Evolutionary conservation across 2,329 filamentous ascomycete species (phyloP), one percentile per base, ranked within the genome.

Genomic region (Fusarium sp.): DNA sequence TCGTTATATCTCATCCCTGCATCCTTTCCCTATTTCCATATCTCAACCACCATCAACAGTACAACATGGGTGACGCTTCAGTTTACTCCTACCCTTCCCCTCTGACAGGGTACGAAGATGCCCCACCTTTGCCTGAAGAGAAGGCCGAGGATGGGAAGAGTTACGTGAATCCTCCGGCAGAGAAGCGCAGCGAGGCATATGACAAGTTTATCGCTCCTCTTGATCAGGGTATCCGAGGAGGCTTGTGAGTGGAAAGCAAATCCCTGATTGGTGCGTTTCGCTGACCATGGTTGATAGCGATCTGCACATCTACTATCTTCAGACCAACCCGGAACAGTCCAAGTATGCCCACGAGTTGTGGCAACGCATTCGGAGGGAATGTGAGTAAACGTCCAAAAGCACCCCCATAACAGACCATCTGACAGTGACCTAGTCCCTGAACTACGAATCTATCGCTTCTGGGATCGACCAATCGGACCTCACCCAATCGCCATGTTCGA

Each of bases 401-500:
- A n/a, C n/a, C n/a, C n/a, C n/a, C n/a, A n/a, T n/a, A n/a, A n/a
- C n/a, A n/a, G n/a, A n/a, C n/a, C n/a, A n/a, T n/a, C n/a, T n/a
- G n/a, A n/a, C n/a, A n/a, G n/a, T n/a, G n/a, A n/a, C n/a, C n/a
- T n/a, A n/a, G 93, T 97, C 78, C 94, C 95, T 10, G 95, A 98
- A 80, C 86, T 97, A 20, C 89, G 94, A 62, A 92, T 97, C 76
- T 97, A 98, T 80, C 86, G 82, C 16, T 85, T 97, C 73, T 97
- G 90, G 89, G 92, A 96, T 73, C 83, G 84, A 16, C 94, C 95
- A 0, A 82, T 98, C 31, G 95, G 95, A 0, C 95, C 95, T 1
- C 95, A 98, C 80, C 92, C 93, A 0, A 82, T 94, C 1, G 93
- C 91, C 61, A 98, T 97, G 94, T 98, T 98, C 77, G 95, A 98